A percentile compares a stretch with the other conserved stretches of the same genome.
These are phyloP conservation scores for Trametes coccinea DNA, from an alignment of 768 basidiomycete genomes.

Conservation along the genomic window DNA sequence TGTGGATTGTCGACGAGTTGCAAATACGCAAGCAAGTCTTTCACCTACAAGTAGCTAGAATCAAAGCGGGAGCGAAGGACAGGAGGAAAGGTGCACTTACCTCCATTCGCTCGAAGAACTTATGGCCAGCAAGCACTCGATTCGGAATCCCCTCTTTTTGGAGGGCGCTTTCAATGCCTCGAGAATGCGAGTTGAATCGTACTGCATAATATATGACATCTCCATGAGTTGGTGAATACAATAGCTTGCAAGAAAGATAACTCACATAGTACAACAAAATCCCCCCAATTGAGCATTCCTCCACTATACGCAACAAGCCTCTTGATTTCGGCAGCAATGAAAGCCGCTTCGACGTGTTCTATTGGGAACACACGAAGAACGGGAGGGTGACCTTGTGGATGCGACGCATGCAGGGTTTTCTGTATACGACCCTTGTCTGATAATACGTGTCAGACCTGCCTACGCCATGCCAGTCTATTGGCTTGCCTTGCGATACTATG, in stretches of 20 bases:
- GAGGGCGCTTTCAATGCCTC: slow-evolving; percentile 71
- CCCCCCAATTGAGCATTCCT: slow-evolving; percentile 66
- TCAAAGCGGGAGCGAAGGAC: neutral
- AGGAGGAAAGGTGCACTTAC: slow-evolving; percentile 35
- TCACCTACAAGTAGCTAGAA: slow-evolving; percentile 48
- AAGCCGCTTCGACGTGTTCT: slow-evolving; percentile 66
- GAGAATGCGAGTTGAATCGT: slow-evolving; percentile 78
- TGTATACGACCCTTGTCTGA: slow-evolving; percentile 73
- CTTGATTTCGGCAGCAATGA: slow-evolving; percentile 78
- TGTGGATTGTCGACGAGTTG: slow-evolving; percentile 78
- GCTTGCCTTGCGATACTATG: slow-evolving; percentile 77
- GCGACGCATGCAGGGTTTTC: slow-evolving; percentile 71
- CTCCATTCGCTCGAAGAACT: slow-evolving; percentile 85
- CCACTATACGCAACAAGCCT: slow-evolving; percentile 73
- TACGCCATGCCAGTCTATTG: neutral
- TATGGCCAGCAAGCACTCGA: slow-evolving; percentile 74
- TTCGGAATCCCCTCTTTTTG: slow-evolving; percentile 80
- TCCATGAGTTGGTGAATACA: neutral
- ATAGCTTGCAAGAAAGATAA: slow-evolving; percentile 8
- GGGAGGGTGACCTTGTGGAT: slow-evolving; percentile 61
- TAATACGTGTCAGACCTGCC: neutral
- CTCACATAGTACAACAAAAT: slow-evolving; percentile 84
- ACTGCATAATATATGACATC: slow-evolving; percentile 43
- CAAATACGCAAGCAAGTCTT: slow-evolving; percentile 79
- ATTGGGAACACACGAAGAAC: slow-evolving; percentile 52